Evolutionary conservation across 164 flowering plant genomes (phyloP), one percentile per base, ranked within the genome.

Genomic region (Sedum album): DNA sequence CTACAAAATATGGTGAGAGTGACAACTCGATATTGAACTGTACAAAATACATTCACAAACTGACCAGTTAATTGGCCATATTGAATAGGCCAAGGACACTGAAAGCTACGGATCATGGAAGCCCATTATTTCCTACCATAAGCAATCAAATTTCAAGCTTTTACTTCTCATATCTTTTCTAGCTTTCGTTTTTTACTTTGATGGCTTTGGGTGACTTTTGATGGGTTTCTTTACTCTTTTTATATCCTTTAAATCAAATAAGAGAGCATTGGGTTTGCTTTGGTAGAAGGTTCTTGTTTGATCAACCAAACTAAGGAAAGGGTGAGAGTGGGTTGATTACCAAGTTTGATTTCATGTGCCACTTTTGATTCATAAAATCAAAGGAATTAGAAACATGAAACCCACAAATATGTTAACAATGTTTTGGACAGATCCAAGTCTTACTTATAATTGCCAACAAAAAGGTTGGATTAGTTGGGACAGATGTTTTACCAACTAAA

Each of bases 261-360:
- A 57, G 7, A 13, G 33, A 28, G 20, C 7, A 14, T 57, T 14
- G 5, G 4, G 14, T 57, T 28, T 14, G 33, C 33, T 28, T 28
- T 13, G n/a, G 62, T 26, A 57, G 62, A 57, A 57, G 62, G 31
- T 28, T 28, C 33, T 13, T 57, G 62, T 57, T 14, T 57, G 62
- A 57, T 57, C 35, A 57, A 57, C 62, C 23, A 57, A 57, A 26
- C 62, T 28, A 57, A 28, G 62, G 62, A 57, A 57, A 57, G 62
- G 31, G 20, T 57, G 23, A 57, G 62, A 57, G 33, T 57, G 26
- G 62, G 33, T 57, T 28, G 62, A 57, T 57, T 57, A 28, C 31
- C 62, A 26, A 57, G 20, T 57, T 57, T 13, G 62, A 28, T 57
- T 57, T 57, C 28, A 33, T 26, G 62, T 8, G 1, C 1, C 5